These are phyloP conservation scores for Neurospora intermedia DNA, from an alignment of 495 filamentous ascomycete genomes.

Conservation along the genomic window DNA sequence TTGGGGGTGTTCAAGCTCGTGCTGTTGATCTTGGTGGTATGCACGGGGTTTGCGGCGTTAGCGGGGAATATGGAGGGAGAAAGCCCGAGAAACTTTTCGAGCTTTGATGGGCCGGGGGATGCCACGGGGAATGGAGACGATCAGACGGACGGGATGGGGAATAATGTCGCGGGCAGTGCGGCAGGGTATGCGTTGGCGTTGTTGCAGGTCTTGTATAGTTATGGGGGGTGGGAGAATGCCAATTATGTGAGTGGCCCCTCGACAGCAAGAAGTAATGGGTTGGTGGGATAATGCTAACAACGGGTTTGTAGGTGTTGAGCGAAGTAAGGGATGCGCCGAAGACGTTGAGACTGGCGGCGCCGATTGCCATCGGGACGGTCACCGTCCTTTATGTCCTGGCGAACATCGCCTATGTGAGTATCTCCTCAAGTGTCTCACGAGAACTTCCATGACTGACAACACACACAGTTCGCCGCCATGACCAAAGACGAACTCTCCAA, in stretches of 20 bases:
- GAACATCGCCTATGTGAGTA: slow-evolving; percentile 39
- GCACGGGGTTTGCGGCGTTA: slow-evolving; percentile 42
- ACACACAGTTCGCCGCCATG: slow-evolving; percentile 47
- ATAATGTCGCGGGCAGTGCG: slow-evolving; percentile 3
- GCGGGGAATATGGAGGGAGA: slow-evolving; percentile 9
- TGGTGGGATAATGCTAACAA: too few species aligned
- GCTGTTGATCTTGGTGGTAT: slow-evolving; percentile 48
- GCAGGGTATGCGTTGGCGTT: slow-evolving; percentile 44
- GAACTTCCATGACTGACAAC: too few species aligned
- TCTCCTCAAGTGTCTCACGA: too few species aligned
- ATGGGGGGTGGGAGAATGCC: slow-evolving; percentile 51
- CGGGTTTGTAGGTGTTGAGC: slow-evolving; percentile 24
- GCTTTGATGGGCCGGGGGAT: slow-evolving; percentile 32
- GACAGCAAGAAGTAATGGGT: too few species aligned
- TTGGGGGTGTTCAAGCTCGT: slow-evolving; percentile 55
- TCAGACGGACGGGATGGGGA: background rate
- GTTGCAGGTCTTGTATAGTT: slow-evolving; percentile 52
- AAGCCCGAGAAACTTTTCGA: slow-evolving; percentile 29
- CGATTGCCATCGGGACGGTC: slow-evolving; percentile 42
- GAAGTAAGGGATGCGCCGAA: slow-evolving; percentile 47
- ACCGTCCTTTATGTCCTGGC: slow-evolving; percentile 51
- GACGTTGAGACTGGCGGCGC: slow-evolving; percentile 49
- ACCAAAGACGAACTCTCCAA: slow-evolving; percentile 43
- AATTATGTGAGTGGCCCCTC: slow-evolving; percentile 28
- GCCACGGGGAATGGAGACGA: background rate